Evolutionary conservation across 768 basidiomycete genomes (phyloP).

Genomic region (Lactarius psammicola): DNA sequence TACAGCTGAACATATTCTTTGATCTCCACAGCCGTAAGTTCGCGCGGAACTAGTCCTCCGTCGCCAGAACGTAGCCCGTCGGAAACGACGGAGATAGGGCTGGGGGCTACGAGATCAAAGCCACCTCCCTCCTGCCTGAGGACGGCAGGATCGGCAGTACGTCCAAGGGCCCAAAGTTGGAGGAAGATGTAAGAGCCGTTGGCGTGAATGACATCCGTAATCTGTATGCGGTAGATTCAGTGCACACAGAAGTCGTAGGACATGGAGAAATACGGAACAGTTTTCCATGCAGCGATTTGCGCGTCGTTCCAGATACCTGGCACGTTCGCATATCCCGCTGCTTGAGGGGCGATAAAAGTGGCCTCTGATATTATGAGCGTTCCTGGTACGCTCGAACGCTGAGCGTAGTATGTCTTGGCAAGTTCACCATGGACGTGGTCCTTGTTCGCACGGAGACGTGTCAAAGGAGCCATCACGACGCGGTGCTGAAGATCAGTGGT

Average conservation of each 20-base stretch:
- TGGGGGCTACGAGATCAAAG: background rate
- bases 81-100: background rate
- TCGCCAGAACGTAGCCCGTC: background rate
- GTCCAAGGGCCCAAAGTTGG: background rate
- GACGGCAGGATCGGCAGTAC: background rate
- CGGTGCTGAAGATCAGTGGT: background rate
- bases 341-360: background rate
- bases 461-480: background rate
- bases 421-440: background rate
- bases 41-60: background rate
- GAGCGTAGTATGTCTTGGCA: background rate
- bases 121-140: background rate
- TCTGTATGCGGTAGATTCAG: background rate
- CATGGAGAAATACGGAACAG: background rate
- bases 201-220: background rate
- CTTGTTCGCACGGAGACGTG: background rate
- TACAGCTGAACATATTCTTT: background rate
- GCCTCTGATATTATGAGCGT: background rate
- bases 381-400: background rate
- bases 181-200: background rate
- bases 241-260: background rate
- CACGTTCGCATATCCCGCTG: background rate
- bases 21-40: background rate
- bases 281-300: background rate
- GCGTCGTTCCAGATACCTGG: background rate